Conservation (phyloP, 495 filamentous ascomycete genomes). For the Cercophora samala region DNA sequence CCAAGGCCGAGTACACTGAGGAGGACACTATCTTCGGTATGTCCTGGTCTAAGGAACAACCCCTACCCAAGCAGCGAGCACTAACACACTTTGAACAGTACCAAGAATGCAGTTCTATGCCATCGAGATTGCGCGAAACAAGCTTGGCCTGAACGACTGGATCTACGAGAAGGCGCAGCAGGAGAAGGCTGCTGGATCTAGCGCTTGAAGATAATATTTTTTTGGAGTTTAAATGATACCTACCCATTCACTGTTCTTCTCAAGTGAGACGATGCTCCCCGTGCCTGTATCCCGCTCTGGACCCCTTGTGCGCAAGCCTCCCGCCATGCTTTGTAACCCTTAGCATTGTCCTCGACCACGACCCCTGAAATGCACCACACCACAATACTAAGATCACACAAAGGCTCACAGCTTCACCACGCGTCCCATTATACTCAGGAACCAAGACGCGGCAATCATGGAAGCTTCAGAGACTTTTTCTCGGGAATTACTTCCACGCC, state of each 20-base stretch:
- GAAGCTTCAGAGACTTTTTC: background rate
- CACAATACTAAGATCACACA: constrained; percentile 33
- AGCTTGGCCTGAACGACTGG: constrained; percentile 90
- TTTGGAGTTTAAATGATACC: background rate
- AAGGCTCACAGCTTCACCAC: constrained; percentile 17
- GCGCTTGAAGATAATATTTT: constrained; percentile 20
- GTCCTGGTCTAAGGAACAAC: constrained; percentile 13
- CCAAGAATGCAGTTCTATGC: constrained; percentile 99
- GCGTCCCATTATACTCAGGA: constrained; percentile 8
- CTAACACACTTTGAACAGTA: constrained; percentile 40
- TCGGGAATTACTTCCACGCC: background rate
- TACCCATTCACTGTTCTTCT: background rate
- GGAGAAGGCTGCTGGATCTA: constrained; percentile 29
- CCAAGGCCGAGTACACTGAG: constrained; percentile 79
- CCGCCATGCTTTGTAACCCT: constrained; percentile 20
- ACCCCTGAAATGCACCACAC: background rate
- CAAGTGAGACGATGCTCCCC: background rate
- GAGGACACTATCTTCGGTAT: constrained; percentile 88
- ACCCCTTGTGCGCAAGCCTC: background rate
- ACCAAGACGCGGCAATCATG: constrained; percentile 1
- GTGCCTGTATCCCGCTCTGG: background rate
- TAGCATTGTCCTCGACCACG: constrained; percentile 26
- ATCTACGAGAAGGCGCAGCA: constrained; percentile 69
- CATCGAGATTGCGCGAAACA: constrained; percentile 90
- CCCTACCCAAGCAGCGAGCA: constrained; percentile 10